Conservation (phyloP, 805 yeast genomes). For the Candida alai region DNA sequence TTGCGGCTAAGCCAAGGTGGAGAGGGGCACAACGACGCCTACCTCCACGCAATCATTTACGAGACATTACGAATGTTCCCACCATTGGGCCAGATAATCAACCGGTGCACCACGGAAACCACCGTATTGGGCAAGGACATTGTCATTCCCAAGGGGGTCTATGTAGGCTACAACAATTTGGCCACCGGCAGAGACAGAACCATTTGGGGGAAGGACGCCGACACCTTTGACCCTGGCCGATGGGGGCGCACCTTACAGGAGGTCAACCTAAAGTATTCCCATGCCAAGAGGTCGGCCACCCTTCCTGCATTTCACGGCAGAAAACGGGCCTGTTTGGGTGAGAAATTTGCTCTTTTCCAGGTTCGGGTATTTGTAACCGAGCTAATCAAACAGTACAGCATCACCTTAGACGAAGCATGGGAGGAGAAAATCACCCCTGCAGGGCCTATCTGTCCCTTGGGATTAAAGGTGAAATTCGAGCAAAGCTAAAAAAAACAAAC, state of each 20-base stretch:
- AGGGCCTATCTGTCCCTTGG: constrained; percentile 53
- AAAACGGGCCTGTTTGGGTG: constrained; percentile 58
- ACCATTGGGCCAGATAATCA: constrained; percentile 54
- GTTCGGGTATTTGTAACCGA: constrained; percentile 35
- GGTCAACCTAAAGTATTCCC: constrained; percentile 35
- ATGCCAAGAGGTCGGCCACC: constrained; percentile 42
- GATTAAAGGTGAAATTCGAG: constrained; percentile 19
- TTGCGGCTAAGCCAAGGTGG: constrained; percentile 6
- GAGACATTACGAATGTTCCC: constrained; percentile 52
- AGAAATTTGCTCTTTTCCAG: constrained; percentile 50
- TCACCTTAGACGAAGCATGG: constrained; percentile 43
- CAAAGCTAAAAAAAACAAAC: background rate
- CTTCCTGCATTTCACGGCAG: constrained; percentile 59
- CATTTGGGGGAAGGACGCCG: constrained; percentile 45
- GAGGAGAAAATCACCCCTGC: constrained; percentile 49
- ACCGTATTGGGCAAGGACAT: constrained; percentile 40
- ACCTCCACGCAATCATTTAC: constrained; percentile 33
- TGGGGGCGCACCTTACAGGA: constrained; percentile 47
- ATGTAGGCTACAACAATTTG: constrained; percentile 54
- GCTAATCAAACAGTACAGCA: constrained; percentile 32
- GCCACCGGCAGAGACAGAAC: constrained; percentile 44
- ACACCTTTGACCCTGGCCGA: constrained; percentile 43
- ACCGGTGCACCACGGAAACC: constrained; percentile 39
- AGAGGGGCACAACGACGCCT: constrained; percentile 14
- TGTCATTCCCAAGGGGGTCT: constrained; percentile 45